Evolutionary conservation across 78 protist species (phyloP), one percentile per base, ranked within the genome.

Genomic region (Anaeramoeba flamelloides): DNA sequence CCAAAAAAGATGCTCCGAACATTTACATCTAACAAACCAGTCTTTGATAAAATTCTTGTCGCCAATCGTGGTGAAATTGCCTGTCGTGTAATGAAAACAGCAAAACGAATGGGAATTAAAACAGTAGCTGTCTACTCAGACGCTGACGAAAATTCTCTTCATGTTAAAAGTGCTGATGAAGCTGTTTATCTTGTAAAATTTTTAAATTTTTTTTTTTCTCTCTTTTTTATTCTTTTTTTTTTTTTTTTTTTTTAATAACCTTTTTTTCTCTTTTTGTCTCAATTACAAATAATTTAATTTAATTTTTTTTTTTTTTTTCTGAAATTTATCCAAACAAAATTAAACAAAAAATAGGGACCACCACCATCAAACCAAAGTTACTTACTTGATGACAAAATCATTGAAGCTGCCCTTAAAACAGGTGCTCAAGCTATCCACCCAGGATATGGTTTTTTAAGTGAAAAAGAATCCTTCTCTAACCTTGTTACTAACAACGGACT

Each of bases 11-110:
- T n/a, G n/a, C n/a, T n/a, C n/a, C n/a, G n/a, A n/a, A n/a, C n/a
- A n/a, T n/a, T n/a, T n/a, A n/a, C n/a, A n/a, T n/a, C n/a, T n/a
- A n/a, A n/a, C n/a, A n/a, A n/a, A n/a, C n/a, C n/a, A n/a, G n/a
- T n/a, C n/a, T 86, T 89, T 41, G 91, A 90, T 76, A 95, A 92
- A 83, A 87, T 96, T 22, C 87, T 96, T 38, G 80, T 96, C 53
- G 97, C 97, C 41, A 94, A 96, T 83, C 87, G 98, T 30, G 99
- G 99, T 26, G 99, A 96, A 79, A 96, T 96, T 84, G 96, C 99
- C 2, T 89, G 94, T 86, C 91, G 99, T 31, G 94, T 96, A 64
- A 87, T 91, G 69, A 65, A 81, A 33, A 89, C 99, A 1, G 94
- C 96, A 74, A 34, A 79, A 64, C 39, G 80, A 81, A 39, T 88